These are phyloP conservation scores for Trichoderma sp. DNA, from an alignment of 2,329 filamentous ascomycete species.

Conservation along the genomic window DNA sequence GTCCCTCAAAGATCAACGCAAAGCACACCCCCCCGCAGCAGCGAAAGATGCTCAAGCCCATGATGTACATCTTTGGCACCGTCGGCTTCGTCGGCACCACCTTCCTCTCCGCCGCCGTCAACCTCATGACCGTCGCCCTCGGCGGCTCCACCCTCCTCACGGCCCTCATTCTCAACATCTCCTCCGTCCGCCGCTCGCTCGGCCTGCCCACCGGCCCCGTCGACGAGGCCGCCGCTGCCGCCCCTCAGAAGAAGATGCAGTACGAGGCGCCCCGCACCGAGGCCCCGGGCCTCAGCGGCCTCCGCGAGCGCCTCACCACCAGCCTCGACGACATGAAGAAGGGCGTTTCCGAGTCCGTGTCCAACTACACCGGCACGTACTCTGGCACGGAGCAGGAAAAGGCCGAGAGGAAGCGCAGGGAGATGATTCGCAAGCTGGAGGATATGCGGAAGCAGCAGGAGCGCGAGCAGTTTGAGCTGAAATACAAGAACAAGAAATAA, in stretches of 20 bases:
- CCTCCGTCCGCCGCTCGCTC: conserved; percentile 42
- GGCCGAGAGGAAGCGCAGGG: conserved; percentile 40
- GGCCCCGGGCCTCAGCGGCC: conserved; percentile 1
- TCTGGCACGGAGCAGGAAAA: conserved; percentile 38
- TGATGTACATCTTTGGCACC: conserved; percentile 48
- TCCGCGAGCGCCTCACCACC: conserved; percentile 36
- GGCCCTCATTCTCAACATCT: conserved; percentile 42
- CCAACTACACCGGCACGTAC: conserved; percentile 40
- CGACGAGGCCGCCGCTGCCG: conserved; percentile 17
- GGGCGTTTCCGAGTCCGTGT: conserved; percentile 39
- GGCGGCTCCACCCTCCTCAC: conserved; percentile 42
- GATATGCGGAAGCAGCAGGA: conserved; percentile 40
- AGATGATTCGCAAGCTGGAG: conserved; percentile 41
- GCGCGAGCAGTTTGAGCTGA: conserved; percentile 43
- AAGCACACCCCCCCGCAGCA: conserved; percentile 39
- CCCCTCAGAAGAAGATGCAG: conserved; percentile 25
- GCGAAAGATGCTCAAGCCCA: conserved; percentile 43
- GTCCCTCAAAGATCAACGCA: conserved; percentile 38
- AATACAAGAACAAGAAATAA: conserved; percentile 41
- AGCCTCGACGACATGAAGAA: conserved; percentile 44
- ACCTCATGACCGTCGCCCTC: conserved; percentile 51
- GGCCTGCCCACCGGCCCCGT: conserved; percentile 42
- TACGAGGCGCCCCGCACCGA: conserved; percentile 42
- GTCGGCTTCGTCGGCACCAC: conserved; percentile 48
- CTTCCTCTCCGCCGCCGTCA: conserved; percentile 51